phyloP scores from a whole-genome alignment of 305 asterid genomes.

The Vinca major region DNA sequence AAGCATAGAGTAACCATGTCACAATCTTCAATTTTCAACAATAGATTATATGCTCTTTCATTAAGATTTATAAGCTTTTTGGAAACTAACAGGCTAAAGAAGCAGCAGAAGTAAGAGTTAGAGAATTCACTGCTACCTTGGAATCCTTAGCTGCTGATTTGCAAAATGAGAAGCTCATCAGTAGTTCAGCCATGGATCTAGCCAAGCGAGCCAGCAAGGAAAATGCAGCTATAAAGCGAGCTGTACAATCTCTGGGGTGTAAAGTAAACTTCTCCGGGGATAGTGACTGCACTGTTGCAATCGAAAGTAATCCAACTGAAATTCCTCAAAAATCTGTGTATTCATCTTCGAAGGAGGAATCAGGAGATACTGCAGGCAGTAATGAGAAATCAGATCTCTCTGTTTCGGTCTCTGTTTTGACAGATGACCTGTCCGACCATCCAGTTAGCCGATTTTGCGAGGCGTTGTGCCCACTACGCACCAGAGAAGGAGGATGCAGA shows the following conservation, averaged over 20 bases:
- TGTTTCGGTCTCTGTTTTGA: slow-evolving; percentile 18
- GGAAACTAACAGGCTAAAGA: slow-evolving; percentile 68
- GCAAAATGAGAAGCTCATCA: slow-evolving; percentile 56
- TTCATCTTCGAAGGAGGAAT: slow-evolving; percentile 31
- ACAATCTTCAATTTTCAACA: neutral
- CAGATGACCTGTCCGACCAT: slow-evolving; percentile 30
- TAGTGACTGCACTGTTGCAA: slow-evolving; percentile 62
- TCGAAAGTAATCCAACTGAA: slow-evolving; percentile 54
- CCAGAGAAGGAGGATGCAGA: slow-evolving; percentile 77
- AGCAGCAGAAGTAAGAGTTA: slow-evolving; percentile 52
- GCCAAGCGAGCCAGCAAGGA: slow-evolving; percentile 65
- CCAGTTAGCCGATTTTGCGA: slow-evolving; percentile 62
- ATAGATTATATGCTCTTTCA: neutral
- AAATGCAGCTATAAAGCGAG: slow-evolving; percentile 64
- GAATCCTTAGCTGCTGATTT: slow-evolving; percentile 60
- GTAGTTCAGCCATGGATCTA: slow-evolving; percentile 62
- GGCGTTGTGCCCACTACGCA: slow-evolving; percentile 65
- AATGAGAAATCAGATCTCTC: slow-evolving; percentile 39
- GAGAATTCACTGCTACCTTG: slow-evolving; percentile 34
- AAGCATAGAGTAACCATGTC: neutral
- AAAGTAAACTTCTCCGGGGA: slow-evolving; percentile 65
- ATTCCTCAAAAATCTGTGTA: slow-evolving; percentile 50
- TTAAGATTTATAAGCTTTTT: neutral
- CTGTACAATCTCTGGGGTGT: slow-evolving; percentile 77
- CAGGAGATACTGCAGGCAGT: slow-evolving; percentile 25